Percentiles rank a stretch among this genome's conserved stretches.
Evolutionary conservation across 306 rosid genomes (phyloP).

Genomic region (Trichosanthes truncata): DNA sequence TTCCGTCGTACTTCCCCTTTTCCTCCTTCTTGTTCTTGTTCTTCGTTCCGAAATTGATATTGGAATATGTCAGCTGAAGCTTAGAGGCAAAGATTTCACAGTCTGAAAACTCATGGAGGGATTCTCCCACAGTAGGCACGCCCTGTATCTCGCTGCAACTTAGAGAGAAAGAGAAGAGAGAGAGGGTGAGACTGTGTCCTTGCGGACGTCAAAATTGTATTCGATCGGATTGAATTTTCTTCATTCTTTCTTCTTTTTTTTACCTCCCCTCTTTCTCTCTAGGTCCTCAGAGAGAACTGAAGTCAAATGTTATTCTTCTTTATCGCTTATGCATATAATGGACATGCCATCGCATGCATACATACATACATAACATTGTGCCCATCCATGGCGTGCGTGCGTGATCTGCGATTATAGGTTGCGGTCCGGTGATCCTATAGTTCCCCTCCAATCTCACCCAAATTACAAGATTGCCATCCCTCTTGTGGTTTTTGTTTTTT

Average conservation of each 20-base stretch:
- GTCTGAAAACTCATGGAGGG: conserved; percentile 1
- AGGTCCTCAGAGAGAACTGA: conserved; percentile 6
- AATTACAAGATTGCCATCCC: background rate
- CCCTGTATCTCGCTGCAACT: conserved; percentile 32
- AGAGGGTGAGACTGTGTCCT: conserved; percentile 36
- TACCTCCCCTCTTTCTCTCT: conserved; percentile 12
- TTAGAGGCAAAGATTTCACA: conserved; percentile 47
- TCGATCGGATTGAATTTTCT: conserved; percentile 75
- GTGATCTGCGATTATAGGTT: background rate
- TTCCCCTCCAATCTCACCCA: background rate
- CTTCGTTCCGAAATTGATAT: background rate
- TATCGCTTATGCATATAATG: conserved; percentile 19
- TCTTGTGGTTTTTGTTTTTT: background rate
- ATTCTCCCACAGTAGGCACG: conserved; percentile 20
- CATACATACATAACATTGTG: background rate
- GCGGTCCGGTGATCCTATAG: background rate
- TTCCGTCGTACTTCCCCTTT: background rate
- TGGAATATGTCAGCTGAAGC: background rate
- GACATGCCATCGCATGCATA: too few species aligned
- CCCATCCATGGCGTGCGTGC: background rate
- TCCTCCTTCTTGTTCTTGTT: background rate
- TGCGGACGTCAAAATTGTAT: conserved; percentile 96
- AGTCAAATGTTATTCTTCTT: conserved; percentile 66
- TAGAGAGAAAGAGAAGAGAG: conserved; percentile 33
- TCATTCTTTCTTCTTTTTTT: conserved; percentile 28